Base-by-base conservation (phyloP, 768 basidiomycete species). In the Strobilomyces dryophilus region DNA sequence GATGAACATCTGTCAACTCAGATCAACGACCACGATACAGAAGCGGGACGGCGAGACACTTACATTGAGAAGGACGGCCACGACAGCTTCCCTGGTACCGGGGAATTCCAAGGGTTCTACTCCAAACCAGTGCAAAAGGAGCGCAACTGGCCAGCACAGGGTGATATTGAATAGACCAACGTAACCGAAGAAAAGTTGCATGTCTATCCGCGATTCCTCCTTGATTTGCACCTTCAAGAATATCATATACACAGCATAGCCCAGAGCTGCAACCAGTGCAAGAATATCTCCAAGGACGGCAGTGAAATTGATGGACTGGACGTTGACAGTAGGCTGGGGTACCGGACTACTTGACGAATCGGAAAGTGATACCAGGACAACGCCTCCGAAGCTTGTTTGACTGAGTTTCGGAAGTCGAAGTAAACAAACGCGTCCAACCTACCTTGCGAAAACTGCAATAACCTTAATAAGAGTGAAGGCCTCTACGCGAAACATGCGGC, bases 101-200 rank as follows among this genome's bases (percentile, higher is more conserved):
- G 95, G 95, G 20, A 85, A 65, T 65, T 89, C 83, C 54, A 95
- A 84, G n/a, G 68, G 62, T 64, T 98, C 95, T 20, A 79, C 67
- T 2, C 85, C 86, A 7, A 82, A 72, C 34, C 83, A 66, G 65
- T 98, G 91, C 37, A 98, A 79, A 41, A 92, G 50, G 21, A 92
- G 60, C 1, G 85, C 91, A 11, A 92, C 69, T 0, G 92, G 92
- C 83, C 90, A 89, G 54, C 81, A 81, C 15, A 75, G 67, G 5
- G 88, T 55, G 64, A 92, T 82, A 67, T 90, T 95, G 75, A 90
- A 91, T 14, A 92, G 72, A 10, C 94, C 92, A 26, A 95, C 92
- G 58, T 91, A 95, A 21, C 95, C 95, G 62, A 97, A 94, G 75
- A 97, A 95, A 27, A 95, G 76, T 58, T 92, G 89, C 93, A 95